These are phyloP conservation scores for Neofusicoccum kwambonambiense DNA, from an alignment of 2,329 filamentous ascomycete genomes.

Conservation along the genomic window DNA sequence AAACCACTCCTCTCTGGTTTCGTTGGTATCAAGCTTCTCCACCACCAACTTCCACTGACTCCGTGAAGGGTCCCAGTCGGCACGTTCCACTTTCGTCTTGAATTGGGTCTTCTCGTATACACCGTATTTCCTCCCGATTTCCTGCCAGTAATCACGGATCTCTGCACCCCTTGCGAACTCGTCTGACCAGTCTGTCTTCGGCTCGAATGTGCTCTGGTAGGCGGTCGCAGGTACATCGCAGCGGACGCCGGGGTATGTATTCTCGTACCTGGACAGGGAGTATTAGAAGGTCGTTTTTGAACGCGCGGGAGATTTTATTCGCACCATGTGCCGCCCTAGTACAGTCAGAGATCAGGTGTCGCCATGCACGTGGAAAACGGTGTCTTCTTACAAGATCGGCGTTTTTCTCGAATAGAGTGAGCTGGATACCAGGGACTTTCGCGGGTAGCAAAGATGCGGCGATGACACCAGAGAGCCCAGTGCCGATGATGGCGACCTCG, in stretches of 20 bases:
- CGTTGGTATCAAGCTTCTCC: constrained; percentile 39
- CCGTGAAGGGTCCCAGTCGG: constrained; percentile 54
- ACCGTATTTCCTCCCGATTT: constrained; percentile 61
- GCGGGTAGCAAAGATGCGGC: constrained; percentile 65
- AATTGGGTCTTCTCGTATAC: constrained; percentile 61
- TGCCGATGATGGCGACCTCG: constrained; percentile 62
- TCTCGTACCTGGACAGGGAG: constrained; percentile 31
- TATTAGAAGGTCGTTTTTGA: constrained; percentile 6
- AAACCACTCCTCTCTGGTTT: constrained; percentile 47
- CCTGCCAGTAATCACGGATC: constrained; percentile 67
- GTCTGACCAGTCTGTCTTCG: constrained; percentile 68
- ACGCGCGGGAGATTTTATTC: neutral
- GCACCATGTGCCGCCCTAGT: constrained; percentile 9
- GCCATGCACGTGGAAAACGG: neutral
- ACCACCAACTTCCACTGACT: constrained; percentile 60
- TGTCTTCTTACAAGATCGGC: constrained; percentile 58
- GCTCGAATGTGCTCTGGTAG: constrained; percentile 67
- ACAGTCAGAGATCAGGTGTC: neutral
- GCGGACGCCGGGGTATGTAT: constrained; percentile 61
- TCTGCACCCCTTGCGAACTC: constrained; percentile 66
- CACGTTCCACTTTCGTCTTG: constrained; percentile 54
- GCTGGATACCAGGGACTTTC: constrained; percentile 66
- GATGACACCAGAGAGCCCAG: constrained; percentile 62
- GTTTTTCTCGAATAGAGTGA: constrained; percentile 70
- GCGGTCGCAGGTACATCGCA: constrained; percentile 70